Percentiles rank a stretch among this genome's conserved stretches.
These are phyloP conservation scores for Fraxinus dipetala DNA, from an alignment of 305 asterid genomes.

Conservation along the genomic window DNA sequence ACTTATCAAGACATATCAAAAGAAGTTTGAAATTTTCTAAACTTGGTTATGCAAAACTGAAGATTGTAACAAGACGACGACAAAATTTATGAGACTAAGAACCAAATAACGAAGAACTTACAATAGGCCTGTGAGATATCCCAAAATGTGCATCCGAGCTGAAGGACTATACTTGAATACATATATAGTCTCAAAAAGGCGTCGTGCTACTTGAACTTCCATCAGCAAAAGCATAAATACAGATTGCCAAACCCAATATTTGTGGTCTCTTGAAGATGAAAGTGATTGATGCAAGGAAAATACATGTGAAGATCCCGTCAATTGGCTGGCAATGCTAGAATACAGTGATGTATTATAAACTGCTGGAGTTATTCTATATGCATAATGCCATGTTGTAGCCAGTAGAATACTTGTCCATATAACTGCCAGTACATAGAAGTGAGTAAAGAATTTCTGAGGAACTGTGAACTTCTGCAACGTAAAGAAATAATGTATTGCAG, in stretches of 20 bases:
- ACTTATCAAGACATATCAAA: background rate
- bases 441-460: slow-evolving; percentile 74
- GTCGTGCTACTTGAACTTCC: slow-evolving; percentile 72
- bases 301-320: slow-evolving; percentile 58
- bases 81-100: background rate
- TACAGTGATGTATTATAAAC: slow-evolving; percentile 39
- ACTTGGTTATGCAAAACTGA: background rate
- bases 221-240: slow-evolving; percentile 73
- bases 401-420: slow-evolving; percentile 70
- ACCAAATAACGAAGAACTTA: slow-evolving; percentile 39
- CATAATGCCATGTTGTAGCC: slow-evolving; percentile 62
- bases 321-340: slow-evolving; percentile 56
- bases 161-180: slow-evolving; percentile 77
- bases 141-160: slow-evolving; percentile 79
- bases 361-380: slow-evolving; percentile 38
- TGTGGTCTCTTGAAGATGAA: slow-evolving; percentile 32
- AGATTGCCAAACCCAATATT: slow-evolving; percentile 49
- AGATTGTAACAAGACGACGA: background rate
- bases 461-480: slow-evolving; percentile 60
- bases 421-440: slow-evolving; percentile 66
- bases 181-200: slow-evolving; percentile 72
- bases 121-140: slow-evolving; percentile 70
- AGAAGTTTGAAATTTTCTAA: background rate
- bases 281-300: slow-evolving; percentile 34
- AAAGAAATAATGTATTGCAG: background rate